Evolutionary conservation across 1,139 yeast genomes (phyloP).

Genomic region (Pneumocystis murina): DNA sequence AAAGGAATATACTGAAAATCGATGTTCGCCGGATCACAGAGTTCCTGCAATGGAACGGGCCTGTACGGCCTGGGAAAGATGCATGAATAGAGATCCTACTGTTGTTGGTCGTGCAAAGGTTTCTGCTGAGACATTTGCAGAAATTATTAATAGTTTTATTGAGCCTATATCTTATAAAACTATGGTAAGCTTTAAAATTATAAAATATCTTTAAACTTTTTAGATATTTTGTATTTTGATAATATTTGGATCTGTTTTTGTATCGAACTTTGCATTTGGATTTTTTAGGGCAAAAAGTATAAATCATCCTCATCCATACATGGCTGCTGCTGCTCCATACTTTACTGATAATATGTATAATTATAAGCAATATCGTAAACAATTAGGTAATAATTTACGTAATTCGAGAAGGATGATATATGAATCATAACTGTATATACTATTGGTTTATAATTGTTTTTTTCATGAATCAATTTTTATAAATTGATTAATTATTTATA

Average conservation of each 20-base stretch:
- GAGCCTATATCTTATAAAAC: constrained; percentile 67
- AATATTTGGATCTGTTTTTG: constrained; percentile 17
- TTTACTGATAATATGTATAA: not conserved
- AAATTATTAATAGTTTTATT: constrained; percentile 61
- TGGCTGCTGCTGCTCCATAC: not conserved
- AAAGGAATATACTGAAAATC: constrained; percentile 53
- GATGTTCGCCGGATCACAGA: constrained; percentile 40
- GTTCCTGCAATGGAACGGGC: constrained; percentile 61
- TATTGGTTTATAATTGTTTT: not conserved
- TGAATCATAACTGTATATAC: not conserved
- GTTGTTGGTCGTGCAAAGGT: constrained; percentile 62
- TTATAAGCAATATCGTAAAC: not conserved
- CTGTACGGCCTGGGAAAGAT: constrained; percentile 63
- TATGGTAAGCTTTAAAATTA: constrained; percentile 21
- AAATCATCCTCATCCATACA: constrained; percentile 3
- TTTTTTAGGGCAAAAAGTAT: constrained; percentile 9
- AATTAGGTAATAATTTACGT: not conserved
- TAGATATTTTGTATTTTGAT: constrained; percentile 15
- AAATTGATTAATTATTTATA: not conserved
- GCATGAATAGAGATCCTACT: constrained; percentile 78
- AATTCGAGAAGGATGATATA: not conserved
- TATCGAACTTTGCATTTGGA: constrained; percentile 16
- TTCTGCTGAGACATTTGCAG: constrained; percentile 72
- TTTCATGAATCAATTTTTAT: not conserved
- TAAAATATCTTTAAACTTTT: not conserved